phyloP scores from a whole-genome alignment of 495 filamentous ascomycete species.

The Evansstolkia leycettana region DNA sequence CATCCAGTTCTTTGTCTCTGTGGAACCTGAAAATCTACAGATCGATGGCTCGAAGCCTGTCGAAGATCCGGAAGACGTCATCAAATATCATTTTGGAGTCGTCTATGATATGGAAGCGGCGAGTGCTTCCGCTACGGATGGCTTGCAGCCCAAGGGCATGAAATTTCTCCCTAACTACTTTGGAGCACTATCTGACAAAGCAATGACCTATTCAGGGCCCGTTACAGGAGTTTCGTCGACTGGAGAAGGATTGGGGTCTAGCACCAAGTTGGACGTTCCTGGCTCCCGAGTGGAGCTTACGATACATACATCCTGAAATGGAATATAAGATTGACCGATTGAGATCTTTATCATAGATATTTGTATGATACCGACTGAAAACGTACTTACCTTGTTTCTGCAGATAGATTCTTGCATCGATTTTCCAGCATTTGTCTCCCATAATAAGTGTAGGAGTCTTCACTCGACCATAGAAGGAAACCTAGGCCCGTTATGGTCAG shows the following conservation, averaged over 20 bases:
- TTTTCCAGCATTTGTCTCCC: too few relatives aligned
- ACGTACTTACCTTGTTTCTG: too few relatives aligned
- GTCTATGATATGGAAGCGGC: slow-evolving; percentile 13
- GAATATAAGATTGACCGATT: too few relatives aligned
- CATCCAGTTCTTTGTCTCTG: slow-evolving; percentile 37
- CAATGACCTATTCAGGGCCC: slow-evolving; percentile 30
- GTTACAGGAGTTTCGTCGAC: slow-evolving; percentile 1
- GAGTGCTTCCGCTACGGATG: slow-evolving; percentile 3
- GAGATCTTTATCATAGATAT: too few relatives aligned
- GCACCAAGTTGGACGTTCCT: slow-evolving; percentile 31
- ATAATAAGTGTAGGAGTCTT: too few relatives aligned
- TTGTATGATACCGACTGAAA: too few relatives aligned
- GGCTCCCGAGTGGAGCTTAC: slow-evolving; percentile 21
- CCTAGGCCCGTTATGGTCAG: too few relatives aligned
- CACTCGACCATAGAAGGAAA: too few relatives aligned
- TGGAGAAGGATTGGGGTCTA: slow-evolving; percentile 7
- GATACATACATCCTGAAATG: too few relatives aligned
- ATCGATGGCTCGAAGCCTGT: neutral
- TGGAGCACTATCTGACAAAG: slow-evolving; percentile 38
- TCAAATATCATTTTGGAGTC: slow-evolving; percentile 22
- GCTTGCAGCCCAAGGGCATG: slow-evolving; percentile 10
- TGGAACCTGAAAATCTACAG: slow-evolving; percentile 7
- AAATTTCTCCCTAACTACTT: slow-evolving; percentile 22
- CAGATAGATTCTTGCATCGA: too few relatives aligned
- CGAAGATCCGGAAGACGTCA: slow-evolving; percentile 1